Conservation (phyloP, 495 filamentous ascomycete genomes). For the Aspergillus indologenus region DNA sequence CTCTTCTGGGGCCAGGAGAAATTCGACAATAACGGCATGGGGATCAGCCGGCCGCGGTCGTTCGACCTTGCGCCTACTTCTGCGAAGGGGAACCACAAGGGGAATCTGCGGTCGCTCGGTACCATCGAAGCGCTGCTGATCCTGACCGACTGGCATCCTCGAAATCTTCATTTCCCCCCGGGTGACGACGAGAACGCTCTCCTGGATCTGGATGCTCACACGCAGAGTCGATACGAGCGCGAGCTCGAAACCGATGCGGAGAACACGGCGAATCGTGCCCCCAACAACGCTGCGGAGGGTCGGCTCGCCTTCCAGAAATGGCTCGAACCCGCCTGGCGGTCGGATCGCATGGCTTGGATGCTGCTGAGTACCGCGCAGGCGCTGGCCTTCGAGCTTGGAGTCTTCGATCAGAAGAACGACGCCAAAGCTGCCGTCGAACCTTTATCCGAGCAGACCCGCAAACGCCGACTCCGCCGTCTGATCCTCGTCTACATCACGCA, state of each 20-base stretch:
- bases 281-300: conserved; percentile 53
- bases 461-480: conserved; percentile 76
- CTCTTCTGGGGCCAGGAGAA: conserved; percentile 95
- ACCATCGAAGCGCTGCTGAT: conserved; percentile 92
- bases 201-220: conserved; percentile 48
- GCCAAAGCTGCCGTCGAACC: conserved; percentile 49
- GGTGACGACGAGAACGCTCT: conserved; percentile 71
- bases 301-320: conserved; percentile 79
- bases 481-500: conserved; percentile 89
- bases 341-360: conserved; percentile 99
- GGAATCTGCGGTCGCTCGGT: conserved; percentile 81
- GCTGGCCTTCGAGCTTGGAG: conserved; percentile 87
- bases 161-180: conserved; percentile 92
- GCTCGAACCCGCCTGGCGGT: conserved; percentile 94
- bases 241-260: conserved; percentile 40
- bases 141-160: conserved; percentile 94
- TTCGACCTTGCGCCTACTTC: conserved; percentile 62
- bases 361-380: conserved; percentile 85
- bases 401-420: conserved; percentile 81
- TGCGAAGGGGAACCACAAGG: conserved; percentile 51
- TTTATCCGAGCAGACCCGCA: conserved; percentile 64
- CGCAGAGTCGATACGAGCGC: conserved; percentile 31
- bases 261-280: conserved; percentile 21
- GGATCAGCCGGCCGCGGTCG: conserved; percentile 62
- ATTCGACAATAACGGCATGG: conserved; percentile 82